phyloP scores from a whole-genome alignment of 805 yeast genomes.

The Spathaspora hagerdaliae region DNA sequence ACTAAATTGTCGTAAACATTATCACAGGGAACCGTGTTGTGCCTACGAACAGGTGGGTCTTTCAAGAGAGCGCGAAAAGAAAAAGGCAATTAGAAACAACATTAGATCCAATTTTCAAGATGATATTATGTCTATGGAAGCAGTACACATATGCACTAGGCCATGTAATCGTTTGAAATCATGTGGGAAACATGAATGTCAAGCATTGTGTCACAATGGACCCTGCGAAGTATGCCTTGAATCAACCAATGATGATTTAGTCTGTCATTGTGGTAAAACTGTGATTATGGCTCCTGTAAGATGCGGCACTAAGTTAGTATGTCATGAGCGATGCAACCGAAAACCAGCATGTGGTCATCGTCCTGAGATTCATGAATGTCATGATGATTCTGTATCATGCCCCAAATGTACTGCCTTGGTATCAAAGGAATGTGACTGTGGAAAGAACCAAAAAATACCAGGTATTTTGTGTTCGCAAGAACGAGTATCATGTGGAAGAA shows the following conservation, averaged over 20 bases:
- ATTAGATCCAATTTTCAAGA: slow-evolving; percentile 28
- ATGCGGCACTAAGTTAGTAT: slow-evolving; percentile 68
- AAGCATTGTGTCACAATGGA: slow-evolving; percentile 72
- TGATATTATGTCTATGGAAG: slow-evolving; percentile 60
- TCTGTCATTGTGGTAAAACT: slow-evolving; percentile 79
- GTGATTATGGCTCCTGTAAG: slow-evolving; percentile 77
- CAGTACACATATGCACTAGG: slow-evolving; percentile 67
- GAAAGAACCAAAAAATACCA: slow-evolving; percentile 43
- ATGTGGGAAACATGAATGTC: slow-evolving; percentile 65
- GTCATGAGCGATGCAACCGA: slow-evolving; percentile 63
- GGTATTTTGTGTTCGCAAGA: slow-evolving; percentile 69
- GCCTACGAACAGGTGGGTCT: slow-evolving; percentile 59
- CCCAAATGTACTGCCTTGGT: slow-evolving; percentile 71
- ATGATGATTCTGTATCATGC: slow-evolving; percentile 58
- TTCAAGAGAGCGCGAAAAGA: slow-evolving; percentile 49
- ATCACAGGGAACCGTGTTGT: slow-evolving; percentile 70
- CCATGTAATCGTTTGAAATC: slow-evolving; percentile 58
- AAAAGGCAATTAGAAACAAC: slow-evolving; percentile 48
- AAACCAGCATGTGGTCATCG: slow-evolving; percentile 65
- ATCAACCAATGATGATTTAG: slow-evolving; percentile 72
- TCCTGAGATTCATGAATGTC: slow-evolving; percentile 71
- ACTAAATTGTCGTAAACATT: slow-evolving; percentile 77
- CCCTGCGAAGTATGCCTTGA: slow-evolving; percentile 78
- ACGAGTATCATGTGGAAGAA: slow-evolving; percentile 57
- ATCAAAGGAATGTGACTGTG: slow-evolving; percentile 60